Conservation (phyloP, 192 early-diverging fungal genomes). For the Pecoramyces ruminantium region DNA sequence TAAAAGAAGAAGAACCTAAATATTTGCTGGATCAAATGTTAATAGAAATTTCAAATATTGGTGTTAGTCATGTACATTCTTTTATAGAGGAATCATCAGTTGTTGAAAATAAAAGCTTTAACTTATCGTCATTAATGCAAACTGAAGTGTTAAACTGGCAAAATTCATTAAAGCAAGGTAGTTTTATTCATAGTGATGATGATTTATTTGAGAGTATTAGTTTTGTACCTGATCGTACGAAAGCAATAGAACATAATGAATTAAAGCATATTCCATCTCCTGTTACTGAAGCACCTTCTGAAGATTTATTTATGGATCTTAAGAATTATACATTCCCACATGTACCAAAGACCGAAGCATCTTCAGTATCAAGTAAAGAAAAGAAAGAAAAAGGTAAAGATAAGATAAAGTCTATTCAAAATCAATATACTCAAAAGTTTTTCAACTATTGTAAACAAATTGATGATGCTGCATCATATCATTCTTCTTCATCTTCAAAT, state of each 20-base stretch:
- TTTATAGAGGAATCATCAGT: not conserved
- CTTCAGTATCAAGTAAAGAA: not conserved
- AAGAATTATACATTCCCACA: not conserved
- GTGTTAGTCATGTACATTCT: not conserved
- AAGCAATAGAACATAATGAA: not conserved
- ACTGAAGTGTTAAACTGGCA: not conserved
- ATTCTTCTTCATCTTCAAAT: not conserved
- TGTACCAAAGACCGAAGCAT: not conserved
- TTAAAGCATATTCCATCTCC: not conserved
- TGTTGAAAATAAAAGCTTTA: not conserved
- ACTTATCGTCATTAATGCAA: not conserved
- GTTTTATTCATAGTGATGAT: not conserved
- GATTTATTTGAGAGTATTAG: not conserved
- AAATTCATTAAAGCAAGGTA: not conserved
- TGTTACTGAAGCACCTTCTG: not conserved
- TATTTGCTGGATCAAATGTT: not conserved
- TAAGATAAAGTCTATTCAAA: not conserved
- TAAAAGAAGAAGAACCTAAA: not conserved
- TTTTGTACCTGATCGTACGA: not conserved
- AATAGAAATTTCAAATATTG: not conserved
- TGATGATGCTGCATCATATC: not conserved
- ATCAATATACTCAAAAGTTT: not conserved
- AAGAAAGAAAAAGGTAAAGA: not conserved
- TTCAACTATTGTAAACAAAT: not conserved
- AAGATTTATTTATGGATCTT: not conserved